Evolutionary conservation across 371 early-diverging fungal species (phyloP).

Genomic region (Rhizopus stolonifer): DNA sequence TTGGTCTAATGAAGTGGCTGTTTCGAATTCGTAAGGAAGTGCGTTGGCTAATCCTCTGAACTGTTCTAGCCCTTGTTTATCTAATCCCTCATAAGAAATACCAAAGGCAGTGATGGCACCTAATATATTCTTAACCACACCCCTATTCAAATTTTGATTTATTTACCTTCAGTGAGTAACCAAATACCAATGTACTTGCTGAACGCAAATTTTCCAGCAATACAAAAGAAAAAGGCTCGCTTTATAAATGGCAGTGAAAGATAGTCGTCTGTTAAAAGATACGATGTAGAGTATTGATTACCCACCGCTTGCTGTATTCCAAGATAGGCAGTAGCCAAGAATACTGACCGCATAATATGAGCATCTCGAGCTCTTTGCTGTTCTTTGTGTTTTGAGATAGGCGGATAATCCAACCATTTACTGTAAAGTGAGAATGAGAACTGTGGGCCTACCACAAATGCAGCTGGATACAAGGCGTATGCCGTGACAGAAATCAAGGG

Average conservation of each 20-base stretch:
- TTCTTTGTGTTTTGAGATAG: slow-evolving; percentile 30
- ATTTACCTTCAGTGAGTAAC: slow-evolving; percentile 63
- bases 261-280: slow-evolving; percentile 55
- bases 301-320: slow-evolving; percentile 52
- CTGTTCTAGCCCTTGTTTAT: slow-evolving; percentile 44
- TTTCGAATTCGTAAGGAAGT: slow-evolving; percentile 43
- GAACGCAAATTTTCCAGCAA: slow-evolving; percentile 58
- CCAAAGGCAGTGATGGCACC: slow-evolving; percentile 62
- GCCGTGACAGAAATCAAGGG: slow-evolving; percentile 50
- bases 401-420: slow-evolving; percentile 36
- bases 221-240: slow-evolving; percentile 44
- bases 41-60: slow-evolving; percentile 68
- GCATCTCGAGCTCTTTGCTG: slow-evolving; percentile 39
- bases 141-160: too few relatives aligned
- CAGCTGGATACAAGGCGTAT: slow-evolving; percentile 62
- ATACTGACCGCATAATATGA: slow-evolving; percentile 48
- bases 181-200: slow-evolving; percentile 75
- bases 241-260: slow-evolving; percentile 34
- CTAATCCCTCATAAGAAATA: slow-evolving; percentile 62
- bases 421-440: slow-evolving; percentile 68
- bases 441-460: slow-evolving; percentile 75
- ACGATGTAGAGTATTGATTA: slow-evolving; percentile 45
- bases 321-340: slow-evolving; percentile 53
- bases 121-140: background rate
- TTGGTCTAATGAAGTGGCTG: slow-evolving; percentile 59